Conservation (phyloP, 192 early-diverging fungal species). For the Dimargaris cristalligena region DNA sequence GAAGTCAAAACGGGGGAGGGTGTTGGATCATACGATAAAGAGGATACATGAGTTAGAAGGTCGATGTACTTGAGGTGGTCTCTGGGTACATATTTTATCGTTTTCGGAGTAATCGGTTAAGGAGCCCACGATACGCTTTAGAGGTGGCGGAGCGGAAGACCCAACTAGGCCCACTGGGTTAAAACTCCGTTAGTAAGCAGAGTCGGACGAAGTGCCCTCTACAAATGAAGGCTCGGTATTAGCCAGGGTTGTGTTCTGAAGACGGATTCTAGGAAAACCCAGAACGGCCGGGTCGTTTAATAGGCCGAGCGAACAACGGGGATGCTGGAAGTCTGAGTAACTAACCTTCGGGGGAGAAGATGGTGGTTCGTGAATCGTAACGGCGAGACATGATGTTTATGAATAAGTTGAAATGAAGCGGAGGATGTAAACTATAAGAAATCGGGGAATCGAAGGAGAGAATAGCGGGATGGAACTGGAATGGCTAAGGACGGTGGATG, state of each 20-base stretch:
- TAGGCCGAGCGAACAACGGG: neutral
- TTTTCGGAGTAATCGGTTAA: neutral
- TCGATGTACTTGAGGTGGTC: neutral
- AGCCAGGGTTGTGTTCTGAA: neutral
- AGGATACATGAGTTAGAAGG: neutral
- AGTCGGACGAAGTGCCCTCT: neutral
- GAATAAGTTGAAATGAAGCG: too few species aligned
- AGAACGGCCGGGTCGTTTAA: neutral
- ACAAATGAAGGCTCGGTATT: too few species aligned
- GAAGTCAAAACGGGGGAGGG: neutral
- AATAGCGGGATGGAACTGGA: neutral
- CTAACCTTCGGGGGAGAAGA: slow-evolving; percentile 97
- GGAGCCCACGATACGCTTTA: neutral
- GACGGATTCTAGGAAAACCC: neutral
- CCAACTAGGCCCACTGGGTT: neutral
- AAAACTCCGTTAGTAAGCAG: neutral
- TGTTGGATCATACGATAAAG: neutral
- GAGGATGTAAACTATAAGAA: too few species aligned
- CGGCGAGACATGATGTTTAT: slow-evolving; percentile 65
- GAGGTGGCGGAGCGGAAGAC: neutral
- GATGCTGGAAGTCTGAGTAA: neutral
- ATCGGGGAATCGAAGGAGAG: neutral
- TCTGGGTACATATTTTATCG: neutral
- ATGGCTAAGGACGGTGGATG: neutral
- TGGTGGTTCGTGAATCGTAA: slow-evolving; percentile 97